Base-by-base conservation (phyloP, 768 basidiomycete species). In the Mycena indigotica region DNA sequence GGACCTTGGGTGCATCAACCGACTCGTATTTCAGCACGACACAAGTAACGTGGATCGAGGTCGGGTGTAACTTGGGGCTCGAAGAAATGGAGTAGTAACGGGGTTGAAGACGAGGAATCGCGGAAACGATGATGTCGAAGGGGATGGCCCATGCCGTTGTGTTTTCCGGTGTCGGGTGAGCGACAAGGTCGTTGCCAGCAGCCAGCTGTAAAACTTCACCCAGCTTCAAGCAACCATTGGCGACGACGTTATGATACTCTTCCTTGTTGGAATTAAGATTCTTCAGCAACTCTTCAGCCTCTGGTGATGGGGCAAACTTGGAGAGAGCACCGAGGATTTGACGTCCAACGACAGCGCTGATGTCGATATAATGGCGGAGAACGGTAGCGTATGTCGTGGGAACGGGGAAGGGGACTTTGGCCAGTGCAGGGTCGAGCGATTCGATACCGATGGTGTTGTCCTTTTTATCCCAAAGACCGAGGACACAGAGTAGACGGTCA, bases 81-180 rank as follows among this genome's bases (percentile, higher is more conserved):
- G 95, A 98, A 8, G 97, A 98, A 72, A 99, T 98, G 29, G 97
- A 99, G 74, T 96, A 99, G 78, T 91, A 99, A 55, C 97, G 89
- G 29, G 97, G 95, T 71, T 98, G 96, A 19, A 99, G 84, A 62
- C 97, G 93, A 35, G 93, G 86, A 57, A 96, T 88, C 50, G 90
- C 87, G 5, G 95, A 98, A 53, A 99, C 87, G 63, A 99, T 88
- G 71, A 95, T 89, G 70, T 99, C 97, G 72, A 99, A 97, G 49
- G 97, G 96, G 65, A 98, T 96, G 10, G 80, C 64, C 97, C 96
- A 98, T 21, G 81, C 67, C 0, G 92, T 89, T 53, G 91, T 92
- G 70, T 91, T 93, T 63, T 82, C 82, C n/a, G 78, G 72, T 15
- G 79, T 87, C n/a, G 86, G 89, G 12, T 46, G 62, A 26, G 72